These are phyloP conservation scores for Botryotinia globosa DNA, from an alignment of 2,329 filamentous ascomycete species.

Conservation along the genomic window DNA sequence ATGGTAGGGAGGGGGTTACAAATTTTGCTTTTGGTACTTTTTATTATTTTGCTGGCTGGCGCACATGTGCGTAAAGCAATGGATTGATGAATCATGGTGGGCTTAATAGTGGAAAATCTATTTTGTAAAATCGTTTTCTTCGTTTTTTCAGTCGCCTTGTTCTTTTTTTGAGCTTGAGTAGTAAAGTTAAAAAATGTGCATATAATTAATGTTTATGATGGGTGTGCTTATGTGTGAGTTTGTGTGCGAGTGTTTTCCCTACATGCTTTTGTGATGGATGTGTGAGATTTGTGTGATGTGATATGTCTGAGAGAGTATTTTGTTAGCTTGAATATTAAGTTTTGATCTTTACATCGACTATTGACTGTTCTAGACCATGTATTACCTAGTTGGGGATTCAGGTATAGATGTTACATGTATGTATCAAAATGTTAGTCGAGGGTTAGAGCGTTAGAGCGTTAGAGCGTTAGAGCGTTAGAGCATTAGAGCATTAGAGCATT, in stretches of 20 bases:
- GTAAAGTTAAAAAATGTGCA: constrained; percentile 5
- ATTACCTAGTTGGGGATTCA: background rate
- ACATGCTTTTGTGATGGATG: background rate
- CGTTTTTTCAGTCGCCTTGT: background rate
- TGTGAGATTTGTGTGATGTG: background rate
- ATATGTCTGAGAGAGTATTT: background rate
- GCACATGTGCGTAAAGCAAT: constrained; percentile 23
- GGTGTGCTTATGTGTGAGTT: background rate
- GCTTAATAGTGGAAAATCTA: constrained; percentile 36
- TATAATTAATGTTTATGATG: constrained; percentile 14
- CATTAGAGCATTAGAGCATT: background rate
- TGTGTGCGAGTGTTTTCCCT: too few relatives aligned
- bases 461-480: background rate
- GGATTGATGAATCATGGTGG: constrained; percentile 33
- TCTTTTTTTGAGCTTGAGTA: constrained; percentile 3
- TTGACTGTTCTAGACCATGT: background rate
- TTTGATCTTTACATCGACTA: background rate
- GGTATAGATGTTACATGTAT: background rate
- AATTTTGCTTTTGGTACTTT: constrained; percentile 26
- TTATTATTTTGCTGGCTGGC: constrained; percentile 30
- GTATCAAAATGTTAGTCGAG: background rate
- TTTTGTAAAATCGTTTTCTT: constrained; percentile 26
- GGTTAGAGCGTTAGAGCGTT: background rate
- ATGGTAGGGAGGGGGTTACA: constrained; percentile 18
- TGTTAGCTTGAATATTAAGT: background rate